Evolutionary conservation across 2,329 filamentous ascomycete genomes (phyloP).

Genomic region (Paecilomyces variotii): DNA sequence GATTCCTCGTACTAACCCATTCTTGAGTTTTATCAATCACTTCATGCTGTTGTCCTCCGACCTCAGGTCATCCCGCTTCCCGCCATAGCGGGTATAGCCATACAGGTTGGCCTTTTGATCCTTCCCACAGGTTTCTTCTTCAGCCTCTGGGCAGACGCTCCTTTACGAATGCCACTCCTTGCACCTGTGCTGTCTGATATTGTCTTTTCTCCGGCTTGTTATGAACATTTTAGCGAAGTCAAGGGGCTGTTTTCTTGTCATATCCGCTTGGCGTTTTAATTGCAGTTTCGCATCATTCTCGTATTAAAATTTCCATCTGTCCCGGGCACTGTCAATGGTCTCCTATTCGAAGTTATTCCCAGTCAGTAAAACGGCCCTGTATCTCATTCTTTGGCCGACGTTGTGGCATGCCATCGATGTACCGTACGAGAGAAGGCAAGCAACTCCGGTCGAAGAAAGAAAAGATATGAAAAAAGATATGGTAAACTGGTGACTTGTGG

Average conservation of each 20-base stretch:
- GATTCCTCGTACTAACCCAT: not conserved
- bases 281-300: not conserved
- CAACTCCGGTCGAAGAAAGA: not conserved
- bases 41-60: not conserved
- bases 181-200: conserved; percentile 8
- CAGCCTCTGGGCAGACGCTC: not conserved
- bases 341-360: not conserved
- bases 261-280: conserved; percentile 4
- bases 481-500: not conserved
- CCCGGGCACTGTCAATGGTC: not conserved
- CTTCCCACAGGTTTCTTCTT: not conserved
- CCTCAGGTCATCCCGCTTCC: not conserved
- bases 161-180: not conserved
- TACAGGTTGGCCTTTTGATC: not conserved
- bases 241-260: conserved; percentile 15
- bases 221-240: conserved; percentile 24
- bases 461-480: not conserved
- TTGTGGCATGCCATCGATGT: not conserved
- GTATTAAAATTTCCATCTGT: not conserved
- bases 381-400: not conserved
- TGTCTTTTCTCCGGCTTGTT: conserved; percentile 12
- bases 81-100: not conserved
- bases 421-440: not conserved
- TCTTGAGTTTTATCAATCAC: not conserved
- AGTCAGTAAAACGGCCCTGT: not conserved